These are phyloP conservation scores for Penicillium mononematosum DNA, from an alignment of 495 filamentous ascomycete genomes.

Conservation along the genomic window DNA sequence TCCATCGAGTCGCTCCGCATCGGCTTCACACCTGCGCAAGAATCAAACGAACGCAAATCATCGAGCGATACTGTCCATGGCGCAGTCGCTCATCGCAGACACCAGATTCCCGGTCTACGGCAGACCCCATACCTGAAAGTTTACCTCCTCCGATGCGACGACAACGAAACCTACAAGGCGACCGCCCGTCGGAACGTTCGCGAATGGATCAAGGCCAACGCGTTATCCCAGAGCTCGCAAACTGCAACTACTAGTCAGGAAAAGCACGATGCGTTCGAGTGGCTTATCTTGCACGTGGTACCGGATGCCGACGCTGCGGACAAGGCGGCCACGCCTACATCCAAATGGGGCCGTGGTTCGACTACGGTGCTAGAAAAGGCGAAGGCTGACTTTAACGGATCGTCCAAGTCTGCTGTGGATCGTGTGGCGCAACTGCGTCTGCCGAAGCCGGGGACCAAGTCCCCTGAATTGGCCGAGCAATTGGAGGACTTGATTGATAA, in stretches of 20 bases:
- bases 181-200: slow-evolving; percentile 72
- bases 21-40: slow-evolving; percentile 66
- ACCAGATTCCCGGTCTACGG: slow-evolving; percentile 92
- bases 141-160: slow-evolving; percentile 84
- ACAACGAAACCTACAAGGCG: slow-evolving; percentile 88
- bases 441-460: slow-evolving; percentile 52
- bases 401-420: slow-evolving; percentile 73
- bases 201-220: slow-evolving; percentile 86
- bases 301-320: slow-evolving; percentile 60
- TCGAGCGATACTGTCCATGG: slow-evolving; percentile 36
- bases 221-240: slow-evolving; percentile 44
- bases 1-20: slow-evolving; percentile 91
- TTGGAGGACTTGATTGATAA: slow-evolving; percentile 84
- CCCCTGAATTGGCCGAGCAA: slow-evolving; percentile 65
- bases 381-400: slow-evolving; percentile 85
- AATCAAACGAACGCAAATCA: slow-evolving; percentile 32
- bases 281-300: slow-evolving; percentile 90
- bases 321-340: slow-evolving; percentile 64
- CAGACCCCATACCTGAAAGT: slow-evolving; percentile 94
- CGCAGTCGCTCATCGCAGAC: slow-evolving; percentile 64
- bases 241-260: slow-evolving; percentile 54
- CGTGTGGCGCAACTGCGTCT: slow-evolving; percentile 84
- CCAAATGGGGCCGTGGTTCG: slow-evolving; percentile 76
- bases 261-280: slow-evolving; percentile 94
- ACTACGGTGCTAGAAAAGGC: slow-evolving; percentile 87